Evolutionary conservation across 2,329 filamentous ascomycete species (phyloP), one percentile per base, ranked within the genome.

Genomic region (Phoma sp.): DNA sequence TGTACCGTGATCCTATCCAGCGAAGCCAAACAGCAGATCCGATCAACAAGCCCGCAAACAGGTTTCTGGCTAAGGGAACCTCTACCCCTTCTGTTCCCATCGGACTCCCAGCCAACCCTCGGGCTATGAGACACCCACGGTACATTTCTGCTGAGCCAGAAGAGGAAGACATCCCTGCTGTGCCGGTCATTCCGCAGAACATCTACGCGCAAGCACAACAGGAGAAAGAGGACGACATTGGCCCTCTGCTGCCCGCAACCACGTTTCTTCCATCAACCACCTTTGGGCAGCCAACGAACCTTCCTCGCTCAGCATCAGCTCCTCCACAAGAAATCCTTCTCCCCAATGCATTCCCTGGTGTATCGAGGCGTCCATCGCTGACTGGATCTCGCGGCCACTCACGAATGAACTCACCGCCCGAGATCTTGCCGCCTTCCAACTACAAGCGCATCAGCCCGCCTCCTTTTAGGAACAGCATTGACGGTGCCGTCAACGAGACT

Each of bases 91-190:
- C 81, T 12, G 78, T 78, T 1, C 82, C 84, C 5, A 83, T 93
- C 45, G 93, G 92, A 0, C 83, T 96, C n/a, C 92, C 93, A 12
- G 91, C 92, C 2, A 97, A 93, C 1, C 93, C 93, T 25, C 88
- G 91, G 77, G 92, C 92, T 1, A 96, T 97, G 92, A 86, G 90
- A 17, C 86, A 96, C 70, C 84, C 85, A 1, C 86, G 91, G 36
- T 87, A 93, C 62, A 82, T 83, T 72, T 84, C 85, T 61, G 76
- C 81, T 2, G 83, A 87, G 53, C 78, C 77, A 39, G 77, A 80
- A 37, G 74, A 77, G 28, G 78, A 82, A 14, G 71, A 74, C 26
- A 78, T 81, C 20, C 83, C 83, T 20, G 79, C 80, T n/a, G 78
- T 85, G 10, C 80, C 83, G 25, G 77, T 81, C 51, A 79, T 86